Conservation (phyloP, 2,329 filamentous ascomycete genomes). For the Alternaria brassicicola region DNA sequence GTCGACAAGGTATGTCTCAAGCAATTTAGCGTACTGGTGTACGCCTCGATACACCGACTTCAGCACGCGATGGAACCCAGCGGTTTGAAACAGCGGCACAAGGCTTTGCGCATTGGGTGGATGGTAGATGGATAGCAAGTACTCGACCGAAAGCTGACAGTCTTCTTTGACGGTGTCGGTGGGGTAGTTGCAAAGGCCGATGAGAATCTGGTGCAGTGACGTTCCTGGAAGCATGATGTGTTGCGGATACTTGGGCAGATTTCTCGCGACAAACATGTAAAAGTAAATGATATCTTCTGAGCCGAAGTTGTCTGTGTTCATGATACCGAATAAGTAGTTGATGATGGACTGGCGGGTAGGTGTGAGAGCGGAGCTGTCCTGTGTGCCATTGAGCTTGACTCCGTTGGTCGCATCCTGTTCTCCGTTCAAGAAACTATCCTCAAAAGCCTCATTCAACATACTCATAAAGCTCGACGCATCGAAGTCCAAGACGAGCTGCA, state of each 20-base stretch:
- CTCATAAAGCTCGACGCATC: slow-evolving; percentile 93
- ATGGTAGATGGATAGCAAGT: slow-evolving; percentile 90
- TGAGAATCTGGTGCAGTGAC: slow-evolving; percentile 78
- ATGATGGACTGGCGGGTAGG: slow-evolving; percentile 91
- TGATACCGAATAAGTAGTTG: slow-evolving; percentile 87
- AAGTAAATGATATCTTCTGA: slow-evolving; percentile 88
- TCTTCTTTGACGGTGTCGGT: slow-evolving; percentile 83
- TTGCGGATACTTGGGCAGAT: slow-evolving; percentile 94
- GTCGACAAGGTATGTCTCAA: slow-evolving; percentile 86
- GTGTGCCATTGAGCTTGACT: slow-evolving; percentile 57
- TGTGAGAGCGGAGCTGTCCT: slow-evolving; percentile 41
- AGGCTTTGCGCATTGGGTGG: slow-evolving; percentile 79
- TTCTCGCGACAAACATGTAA: slow-evolving; percentile 97
- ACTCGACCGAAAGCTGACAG: slow-evolving; percentile 95
- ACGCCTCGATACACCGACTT: slow-evolving; percentile 86
- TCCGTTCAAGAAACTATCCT: slow-evolving; percentile 91
- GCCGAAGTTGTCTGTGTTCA: slow-evolving; percentile 78
- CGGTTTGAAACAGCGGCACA: slow-evolving; percentile 77
- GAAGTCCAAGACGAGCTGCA: slow-evolving; percentile 83
- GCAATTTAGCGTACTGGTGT: slow-evolving; percentile 76
- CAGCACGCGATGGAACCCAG: slow-evolving; percentile 86
- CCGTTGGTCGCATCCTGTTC: slow-evolving; percentile 68
- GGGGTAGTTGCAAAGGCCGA: slow-evolving; percentile 84
- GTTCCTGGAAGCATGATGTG: slow-evolving; percentile 91
- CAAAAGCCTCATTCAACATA: slow-evolving; percentile 95